Evolutionary conservation across 495 filamentous ascomycete genomes (phyloP), one percentile per base, ranked within the genome.

Genomic region (Talaromyces nanjingensis): DNA sequence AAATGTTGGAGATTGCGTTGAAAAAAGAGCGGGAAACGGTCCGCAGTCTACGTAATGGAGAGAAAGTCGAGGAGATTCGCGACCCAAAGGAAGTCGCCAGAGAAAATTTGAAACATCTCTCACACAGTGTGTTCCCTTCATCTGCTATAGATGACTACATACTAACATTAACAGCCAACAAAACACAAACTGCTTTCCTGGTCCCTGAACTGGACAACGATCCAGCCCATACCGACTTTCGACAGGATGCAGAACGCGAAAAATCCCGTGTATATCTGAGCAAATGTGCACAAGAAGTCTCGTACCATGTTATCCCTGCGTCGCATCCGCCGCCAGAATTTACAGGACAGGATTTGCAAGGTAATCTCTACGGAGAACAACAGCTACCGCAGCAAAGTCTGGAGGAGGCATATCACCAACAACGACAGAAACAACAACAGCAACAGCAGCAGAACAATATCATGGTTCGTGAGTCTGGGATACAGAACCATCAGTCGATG

Each of bases 1-100:
- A 87, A 52, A 89, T 98, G 77, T 83, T 98, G 67, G 94, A 98
- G 76, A 85, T 85, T 66, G 93, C 93, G 59, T 79, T 98, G 69
- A 92, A 90, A 77, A 87, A 88, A 68, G 89, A 94, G 70, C 77
- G 79, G 67, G 80, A 82, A 68, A 82, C 79, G 70, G 72, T 73
- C 18, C 77, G 78, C 73, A 79, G 76, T 68, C 67, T 72, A 59
- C 71, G 69, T 59, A 74, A 76, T 63, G 74, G 83, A 33, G 82
- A 83, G 67, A 77, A 79, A 37, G 66, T 81, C 7, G 81, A 82
- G 39, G 79, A 78, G 24, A 61, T 66, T 7, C 71, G 78, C 60
- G 70, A 76, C 34, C 67, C 77, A 16, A 82, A 79, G 71, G 75
- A 79, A 31, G 71, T 76, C 37, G 74, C 77, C 27, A 77, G 76